Evolutionary conservation across 768 basidiomycete species (phyloP).

Genomic region (Hortiboletus flavorubellus): DNA sequence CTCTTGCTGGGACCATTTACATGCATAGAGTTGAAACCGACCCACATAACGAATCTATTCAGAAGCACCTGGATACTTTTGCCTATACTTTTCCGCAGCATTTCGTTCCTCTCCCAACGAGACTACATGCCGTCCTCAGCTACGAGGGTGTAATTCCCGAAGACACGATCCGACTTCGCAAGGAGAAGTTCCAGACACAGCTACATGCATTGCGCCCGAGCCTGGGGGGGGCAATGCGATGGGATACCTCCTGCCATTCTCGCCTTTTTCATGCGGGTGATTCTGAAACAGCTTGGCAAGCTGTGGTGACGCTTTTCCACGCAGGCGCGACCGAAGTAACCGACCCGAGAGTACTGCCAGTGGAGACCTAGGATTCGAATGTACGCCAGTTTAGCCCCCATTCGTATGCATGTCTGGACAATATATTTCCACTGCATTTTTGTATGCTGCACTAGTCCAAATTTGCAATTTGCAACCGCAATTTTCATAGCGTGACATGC

Average conservation of each 20-base stretch:
- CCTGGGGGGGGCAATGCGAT: neutral
- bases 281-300: conserved; percentile 8
- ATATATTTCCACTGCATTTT: too few relatives aligned
- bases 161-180: neutral
- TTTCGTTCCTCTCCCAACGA: neutral
- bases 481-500: too few relatives aligned
- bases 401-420: too few relatives aligned
- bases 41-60: neutral
- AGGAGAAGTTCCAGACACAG: neutral
- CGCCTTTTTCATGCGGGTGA: neutral
- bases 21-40: conserved; percentile 10
- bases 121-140: conserved; percentile 12
- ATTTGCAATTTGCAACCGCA: too few relatives aligned
- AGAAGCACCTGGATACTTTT: conserved; percentile 9
- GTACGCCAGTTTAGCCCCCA: neutral
- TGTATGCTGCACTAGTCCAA: too few relatives aligned
- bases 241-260: conserved; percentile 1
- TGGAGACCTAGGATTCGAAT: neutral
- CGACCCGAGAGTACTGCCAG: neutral
- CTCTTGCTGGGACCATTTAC: conserved; percentile 13
- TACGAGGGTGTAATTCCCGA: neutral
- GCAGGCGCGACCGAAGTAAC: neutral
- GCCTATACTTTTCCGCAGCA: neutral
- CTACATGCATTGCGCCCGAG: neutral
- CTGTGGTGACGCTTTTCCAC: conserved; percentile 5